Percentiles rank a stretch among this genome's conserved stretches.
Conservation (phyloP, 768 basidiomycete species). For the Leucocoprinus leucothites region DNA sequence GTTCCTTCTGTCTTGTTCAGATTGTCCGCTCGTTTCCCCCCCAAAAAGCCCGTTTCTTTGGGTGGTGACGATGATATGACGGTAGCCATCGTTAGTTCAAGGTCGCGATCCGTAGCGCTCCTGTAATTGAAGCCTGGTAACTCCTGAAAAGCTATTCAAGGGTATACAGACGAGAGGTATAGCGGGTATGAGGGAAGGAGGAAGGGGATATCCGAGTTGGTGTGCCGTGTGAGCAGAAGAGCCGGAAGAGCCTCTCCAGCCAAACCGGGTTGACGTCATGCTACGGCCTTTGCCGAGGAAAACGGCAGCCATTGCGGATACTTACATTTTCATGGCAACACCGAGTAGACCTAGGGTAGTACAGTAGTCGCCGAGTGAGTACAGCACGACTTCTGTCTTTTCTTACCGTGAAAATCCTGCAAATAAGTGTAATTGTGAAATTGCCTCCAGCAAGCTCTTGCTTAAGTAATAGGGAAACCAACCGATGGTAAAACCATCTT, state of each 20-base stretch:
- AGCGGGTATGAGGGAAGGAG: not conserved
- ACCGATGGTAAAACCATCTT: too few species aligned
- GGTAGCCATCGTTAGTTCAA: slow-evolving; percentile 5
- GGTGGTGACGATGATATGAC: slow-evolving; percentile 12
- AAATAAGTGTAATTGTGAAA: too few species aligned
- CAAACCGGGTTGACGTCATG: not conserved
- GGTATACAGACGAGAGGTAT: not conserved
- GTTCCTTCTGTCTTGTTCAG: slow-evolving; percentile 62
- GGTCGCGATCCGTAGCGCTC: not conserved
- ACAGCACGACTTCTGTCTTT: too few species aligned
- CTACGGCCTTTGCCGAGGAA: not conserved
- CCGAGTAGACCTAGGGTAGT: too few species aligned
- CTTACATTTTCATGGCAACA: too few species aligned
- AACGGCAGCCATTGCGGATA: too few species aligned
- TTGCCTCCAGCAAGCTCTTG: too few species aligned
- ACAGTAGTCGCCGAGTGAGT: too few species aligned
- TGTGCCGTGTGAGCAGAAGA: too few species aligned
- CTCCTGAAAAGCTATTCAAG: not conserved
- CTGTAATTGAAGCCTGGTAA: not conserved
- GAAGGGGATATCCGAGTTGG: not conserved
- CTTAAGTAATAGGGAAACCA: too few species aligned
- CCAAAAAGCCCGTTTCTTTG: slow-evolving; percentile 14
- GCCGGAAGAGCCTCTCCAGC: not conserved
- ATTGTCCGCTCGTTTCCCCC: slow-evolving; percentile 32
- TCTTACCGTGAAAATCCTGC: too few species aligned